Base-by-base conservation (phyloP, 2,329 filamentous ascomycete genomes). In the Pseudocercospora fijiensis region DNA sequence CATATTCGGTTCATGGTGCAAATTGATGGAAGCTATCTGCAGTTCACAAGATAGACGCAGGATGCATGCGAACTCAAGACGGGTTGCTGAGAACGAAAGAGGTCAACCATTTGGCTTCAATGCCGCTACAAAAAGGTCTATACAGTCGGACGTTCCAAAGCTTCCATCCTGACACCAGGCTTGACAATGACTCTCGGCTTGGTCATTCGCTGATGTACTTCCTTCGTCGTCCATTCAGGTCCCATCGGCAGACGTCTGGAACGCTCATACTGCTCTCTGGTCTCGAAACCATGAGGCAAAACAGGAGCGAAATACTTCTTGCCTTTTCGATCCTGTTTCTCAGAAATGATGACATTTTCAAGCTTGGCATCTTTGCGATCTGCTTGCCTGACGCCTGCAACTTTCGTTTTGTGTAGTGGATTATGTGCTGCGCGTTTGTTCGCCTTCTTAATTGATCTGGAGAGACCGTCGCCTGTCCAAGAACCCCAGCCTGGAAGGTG, bases 221-320 rank as follows among this genome's bases (percentile, higher is more conserved):
- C 88, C 85, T 96, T 97, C n/a, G 94, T 98, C 70, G 88, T 88
- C 93, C 94, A 99, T 78, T 99, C 94, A 16, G 90, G 91, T 1
- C 95, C 95, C 65, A 98, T 86, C 1, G 95, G 95, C 69, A 97
- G 79, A 49, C 94, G 84, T 63, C 98, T 81, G 68, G 90, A 90
- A 57, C 94, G 83, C 82, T 99, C 95, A 79, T 98, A 98, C 81
- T 97, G 92, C 74, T 90, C 85, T 70, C 84, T 85, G 27, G 85
- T 91, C 82, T 97, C 94, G 77, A 92, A 98, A n/a, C 88, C 88
- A 78, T 96, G 91, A 57, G 95, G 95, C 57, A 99, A 82, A 71
- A 87, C 86, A 8, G 88, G 87, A 18, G 95, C 93, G 72, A 96
- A 84, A 74, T 96, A 98, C 75, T 91, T 93, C 72, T 86, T 85